Percentiles rank a stretch among this genome's conserved stretches.
Conservation (phyloP, 1,284 basidiomycete species). For the Blastosporella zonata region DNA sequence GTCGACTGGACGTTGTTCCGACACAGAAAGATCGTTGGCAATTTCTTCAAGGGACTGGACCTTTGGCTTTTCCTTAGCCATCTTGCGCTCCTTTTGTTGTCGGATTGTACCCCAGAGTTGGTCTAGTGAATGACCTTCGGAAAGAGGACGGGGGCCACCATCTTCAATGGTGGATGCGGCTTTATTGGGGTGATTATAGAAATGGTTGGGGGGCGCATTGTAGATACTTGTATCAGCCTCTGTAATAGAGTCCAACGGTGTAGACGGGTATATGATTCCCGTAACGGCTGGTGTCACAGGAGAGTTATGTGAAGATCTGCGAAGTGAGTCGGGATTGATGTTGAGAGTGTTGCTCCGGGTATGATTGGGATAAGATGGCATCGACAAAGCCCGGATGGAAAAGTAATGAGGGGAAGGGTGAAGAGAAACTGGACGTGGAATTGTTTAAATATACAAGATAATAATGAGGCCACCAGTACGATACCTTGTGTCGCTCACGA, state of each 20-base stretch:
- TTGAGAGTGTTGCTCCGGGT: conserved; percentile 17
- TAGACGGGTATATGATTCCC: conserved; percentile 40
- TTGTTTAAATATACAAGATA: conserved; percentile 13
- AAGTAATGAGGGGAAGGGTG: conserved; percentile 4
- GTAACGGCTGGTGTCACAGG: conserved; percentile 43
- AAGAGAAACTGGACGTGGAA: conserved; percentile 5
- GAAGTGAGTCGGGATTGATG: conserved; percentile 12
- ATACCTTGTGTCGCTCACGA: conserved; percentile 36
- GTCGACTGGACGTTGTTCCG: conserved; percentile 29
- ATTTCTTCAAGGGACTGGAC: conserved; percentile 59
- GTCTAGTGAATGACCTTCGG: conserved; percentile 47
- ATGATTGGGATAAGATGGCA: conserved; percentile 28
- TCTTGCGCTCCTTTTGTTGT: conserved; percentile 56
- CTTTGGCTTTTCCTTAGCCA: conserved; percentile 63
- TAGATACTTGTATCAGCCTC: conserved; percentile 30
- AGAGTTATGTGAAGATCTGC: conserved; percentile 23
- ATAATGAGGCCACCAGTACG: conserved; percentile 6
- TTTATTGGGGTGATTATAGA: conserved; percentile 34
- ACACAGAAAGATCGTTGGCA: conserved; percentile 28
- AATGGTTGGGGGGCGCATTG: conserved; percentile 18
- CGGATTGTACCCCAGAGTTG: conserved; percentile 62
- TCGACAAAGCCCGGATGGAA: conserved; percentile 11
- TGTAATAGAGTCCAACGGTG: conserved; percentile 31
- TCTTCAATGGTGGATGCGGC: conserved; percentile 38
- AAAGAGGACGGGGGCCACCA: conserved; percentile 33